Conservation (phyloP, 495 filamentous ascomycete species). For the Talaromyces nanjingensis region DNA sequence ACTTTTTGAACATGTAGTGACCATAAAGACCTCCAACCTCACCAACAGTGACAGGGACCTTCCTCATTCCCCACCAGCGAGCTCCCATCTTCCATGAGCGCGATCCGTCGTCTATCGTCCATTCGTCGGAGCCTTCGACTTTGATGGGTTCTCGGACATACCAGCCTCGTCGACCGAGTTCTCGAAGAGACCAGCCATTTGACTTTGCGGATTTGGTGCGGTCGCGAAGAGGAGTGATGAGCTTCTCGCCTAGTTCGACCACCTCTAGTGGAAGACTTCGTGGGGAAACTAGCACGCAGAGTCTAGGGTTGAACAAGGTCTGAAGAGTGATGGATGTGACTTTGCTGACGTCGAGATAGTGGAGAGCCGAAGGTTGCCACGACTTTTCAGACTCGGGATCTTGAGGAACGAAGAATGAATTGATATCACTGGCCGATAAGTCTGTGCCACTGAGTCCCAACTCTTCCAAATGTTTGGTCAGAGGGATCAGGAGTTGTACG, state of each 20-base stretch:
- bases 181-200: slow-evolving; percentile 60
- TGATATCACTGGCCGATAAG: slow-evolving; percentile 58
- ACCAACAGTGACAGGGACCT: slow-evolving; percentile 68
- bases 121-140: slow-evolving; percentile 16
- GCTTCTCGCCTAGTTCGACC: slow-evolving; percentile 68
- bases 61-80: slow-evolving; percentile 82
- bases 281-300: slow-evolving; percentile 53
- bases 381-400: slow-evolving; percentile 19
- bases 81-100: slow-evolving; percentile 84
- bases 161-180: slow-evolving; percentile 65
- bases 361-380: slow-evolving; percentile 59
- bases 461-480: slow-evolving; percentile 78
- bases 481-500: slow-evolving; percentile 54
- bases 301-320: slow-evolving; percentile 51
- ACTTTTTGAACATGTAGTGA: slow-evolving; percentile 74
- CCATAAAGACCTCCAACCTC: slow-evolving; percentile 85
- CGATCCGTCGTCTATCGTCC: slow-evolving; percentile 40
- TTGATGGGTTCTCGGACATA: slow-evolving; percentile 49
- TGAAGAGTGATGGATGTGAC: slow-evolving; percentile 50
- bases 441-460: slow-evolving; percentile 63
- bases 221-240: slow-evolving; percentile 53
- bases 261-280: slow-evolving; percentile 69
- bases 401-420: slow-evolving; percentile 38
- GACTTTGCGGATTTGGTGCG: slow-evolving; percentile 43
- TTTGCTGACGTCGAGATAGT: slow-evolving; percentile 69